Conservation (phyloP, 352 stramenopile species). For the Globisporangium cylindrosporum region DNA sequence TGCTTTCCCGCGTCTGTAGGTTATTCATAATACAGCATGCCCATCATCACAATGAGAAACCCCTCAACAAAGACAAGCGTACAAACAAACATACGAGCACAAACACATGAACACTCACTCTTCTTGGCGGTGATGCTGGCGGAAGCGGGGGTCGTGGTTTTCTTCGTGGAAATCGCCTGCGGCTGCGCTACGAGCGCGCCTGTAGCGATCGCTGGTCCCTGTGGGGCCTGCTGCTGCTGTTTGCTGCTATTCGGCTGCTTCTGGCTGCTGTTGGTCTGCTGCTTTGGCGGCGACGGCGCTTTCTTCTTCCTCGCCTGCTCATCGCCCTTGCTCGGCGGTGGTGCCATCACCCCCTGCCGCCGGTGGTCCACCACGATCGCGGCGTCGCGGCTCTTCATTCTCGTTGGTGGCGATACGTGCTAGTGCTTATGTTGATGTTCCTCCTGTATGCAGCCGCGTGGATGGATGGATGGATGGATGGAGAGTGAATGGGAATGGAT, state of each 20-base stretch:
- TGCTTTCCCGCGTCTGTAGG: constrained; percentile 20
- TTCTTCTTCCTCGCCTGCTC: constrained; percentile 37
- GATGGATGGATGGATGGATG: not conserved
- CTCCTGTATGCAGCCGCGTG: not conserved
- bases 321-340: constrained; percentile 24
- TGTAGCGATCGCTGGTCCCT: not conserved
- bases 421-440: not conserved
- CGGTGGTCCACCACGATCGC: constrained; percentile 42
- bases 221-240: not conserved
- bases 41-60: not conserved
- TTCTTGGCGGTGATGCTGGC: not conserved
- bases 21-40: constrained; percentile 1
- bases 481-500: constrained; percentile 7
- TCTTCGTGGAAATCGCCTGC: not conserved
- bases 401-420: not conserved
- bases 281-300: constrained; percentile 5
- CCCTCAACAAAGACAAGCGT: not conserved
- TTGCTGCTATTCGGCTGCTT: constrained; percentile 13
- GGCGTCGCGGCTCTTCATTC: constrained; percentile 40
- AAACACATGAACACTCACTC: not conserved
- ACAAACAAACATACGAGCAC: not conserved
- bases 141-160: not conserved
- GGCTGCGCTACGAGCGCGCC: not conserved
- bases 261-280: constrained; percentile 14
- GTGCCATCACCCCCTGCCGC: constrained; percentile 24